A percentile compares a stretch with the other conserved stretches of the same genome.
phyloP scores from a whole-genome alignment of 2,329 filamentous ascomycete species.

The Ascocoryne sarcoides region DNA sequence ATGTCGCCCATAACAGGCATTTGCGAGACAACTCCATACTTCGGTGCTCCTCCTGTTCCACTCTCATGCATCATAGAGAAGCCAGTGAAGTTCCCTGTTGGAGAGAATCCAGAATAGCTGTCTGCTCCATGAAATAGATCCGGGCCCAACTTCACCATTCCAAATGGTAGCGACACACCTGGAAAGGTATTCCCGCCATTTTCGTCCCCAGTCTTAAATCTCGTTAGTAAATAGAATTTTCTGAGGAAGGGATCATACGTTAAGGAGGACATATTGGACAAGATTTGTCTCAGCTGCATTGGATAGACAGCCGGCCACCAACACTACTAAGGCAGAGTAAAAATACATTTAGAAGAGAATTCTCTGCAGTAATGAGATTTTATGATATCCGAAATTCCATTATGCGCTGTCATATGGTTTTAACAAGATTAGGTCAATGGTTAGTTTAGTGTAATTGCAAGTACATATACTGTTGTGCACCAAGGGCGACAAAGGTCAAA shows the following conservation, averaged over 20 bases:
- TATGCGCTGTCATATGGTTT: no score
- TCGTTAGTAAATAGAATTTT: conserved; percentile 1
- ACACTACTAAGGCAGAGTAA: background rate
- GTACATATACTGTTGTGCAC: no score
- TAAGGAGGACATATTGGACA: conserved; percentile 16
- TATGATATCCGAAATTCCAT: no score
- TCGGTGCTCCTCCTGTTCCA: conserved; percentile 4
- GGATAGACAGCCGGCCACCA: background rate
- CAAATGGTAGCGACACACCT: conserved; percentile 16
- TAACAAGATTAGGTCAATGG: no score
- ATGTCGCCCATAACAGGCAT: conserved; percentile 40
- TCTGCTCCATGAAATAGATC: conserved; percentile 27
- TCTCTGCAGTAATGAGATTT: background rate
- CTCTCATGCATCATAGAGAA: conserved; percentile 7
- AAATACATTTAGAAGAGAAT: background rate
- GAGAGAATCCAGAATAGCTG: conserved; percentile 43
- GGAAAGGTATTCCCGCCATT: conserved; percentile 17
- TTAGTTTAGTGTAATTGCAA: no score
- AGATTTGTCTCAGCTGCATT: conserved; percentile 5
- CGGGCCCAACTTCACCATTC: conserved; percentile 15
- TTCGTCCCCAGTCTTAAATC: conserved; percentile 5
- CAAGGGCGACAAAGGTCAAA: no score
- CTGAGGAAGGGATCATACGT: conserved; percentile 6
- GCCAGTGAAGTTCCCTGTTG: conserved; percentile 5
- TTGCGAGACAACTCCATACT: conserved; percentile 8